phyloP scores from a whole-genome alignment of 176 grass and related monocot species.

The Aegilops longissima region DNA sequence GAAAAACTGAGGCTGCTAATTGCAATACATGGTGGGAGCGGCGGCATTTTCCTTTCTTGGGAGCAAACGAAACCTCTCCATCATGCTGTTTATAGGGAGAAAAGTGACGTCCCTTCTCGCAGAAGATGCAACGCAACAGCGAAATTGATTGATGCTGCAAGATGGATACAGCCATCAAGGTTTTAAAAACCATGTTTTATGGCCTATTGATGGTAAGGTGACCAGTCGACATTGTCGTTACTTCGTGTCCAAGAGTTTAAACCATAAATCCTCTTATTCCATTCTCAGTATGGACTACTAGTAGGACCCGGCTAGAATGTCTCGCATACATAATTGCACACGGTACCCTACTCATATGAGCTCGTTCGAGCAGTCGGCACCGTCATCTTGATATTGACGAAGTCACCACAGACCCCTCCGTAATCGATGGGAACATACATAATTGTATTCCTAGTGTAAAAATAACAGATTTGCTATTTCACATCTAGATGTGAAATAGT shows the following conservation, averaged over 20 bases:
- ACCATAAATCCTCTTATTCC: background rate
- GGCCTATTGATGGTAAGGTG: background rate
- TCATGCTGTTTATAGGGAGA: slow-evolving; percentile 41
- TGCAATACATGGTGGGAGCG: too few species aligned
- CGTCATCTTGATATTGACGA: too few species aligned
- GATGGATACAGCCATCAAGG: slow-evolving; percentile 10
- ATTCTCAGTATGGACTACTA: background rate
- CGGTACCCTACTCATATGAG: too few species aligned
- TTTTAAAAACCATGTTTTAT: slow-evolving; percentile 28
- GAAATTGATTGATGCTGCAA: slow-evolving; percentile 2
- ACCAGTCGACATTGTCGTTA: background rate
- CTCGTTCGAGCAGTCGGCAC: too few species aligned
- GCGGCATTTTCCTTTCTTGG: background rate
- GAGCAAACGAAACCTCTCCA: slow-evolving; percentile 11
- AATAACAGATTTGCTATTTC: too few species aligned
- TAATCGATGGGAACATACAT: background rate
- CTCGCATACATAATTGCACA: background rate
- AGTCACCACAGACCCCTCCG: too few species aligned
- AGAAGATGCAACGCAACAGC: slow-evolving; percentile 26
- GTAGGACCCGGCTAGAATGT: background rate
- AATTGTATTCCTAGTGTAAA: background rate
- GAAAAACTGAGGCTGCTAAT: background rate
- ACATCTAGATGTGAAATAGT: too few species aligned
- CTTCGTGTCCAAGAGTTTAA: background rate
- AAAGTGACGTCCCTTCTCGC: slow-evolving; percentile 25